Evolutionary conservation across 1,284 basidiomycete genomes (phyloP), one percentile per base, ranked within the genome.

Genomic region (Vanrija pseudolonga): DNA sequence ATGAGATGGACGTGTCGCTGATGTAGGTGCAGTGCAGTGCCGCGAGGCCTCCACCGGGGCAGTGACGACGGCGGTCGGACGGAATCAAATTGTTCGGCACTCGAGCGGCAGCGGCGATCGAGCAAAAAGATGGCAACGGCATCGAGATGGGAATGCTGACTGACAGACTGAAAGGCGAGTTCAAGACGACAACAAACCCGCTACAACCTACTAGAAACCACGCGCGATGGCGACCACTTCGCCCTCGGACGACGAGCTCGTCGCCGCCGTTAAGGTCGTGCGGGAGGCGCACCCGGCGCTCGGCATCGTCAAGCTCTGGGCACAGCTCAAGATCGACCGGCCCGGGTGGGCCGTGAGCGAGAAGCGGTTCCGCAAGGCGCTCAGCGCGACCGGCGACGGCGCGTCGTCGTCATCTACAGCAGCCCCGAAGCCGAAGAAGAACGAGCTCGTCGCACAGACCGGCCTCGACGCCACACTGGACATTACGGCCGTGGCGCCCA

Each of bases 341-440:
- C 82, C 86, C 2, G 77, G 80, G 19, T 90, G 89, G 88, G 71
- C 80, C 0, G 86, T 91, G 58, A 88, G 86, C 71, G 89, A 91
- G 73, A 90, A 90, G 68, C 82, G 89, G 15, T 81, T 86, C 9
- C 79, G 84, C 51, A 90, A 88, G 71, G 76, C 87, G 44, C 72
- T 83, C 41, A 52, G 53, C n/a, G 47, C 40, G 4, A 45, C 43
- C 15, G 32, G n/a, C 20, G 45, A 47, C 2, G 45, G 36, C 15
- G 32, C 4, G 11, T 9, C 32, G 4, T 18, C 15, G 20, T 46
- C 32, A 24, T 36, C 47, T 3, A 45, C 15, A 9, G 45, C 47
- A 44, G 23, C 24, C 8, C 23, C 42, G 3, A 53, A 42, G 7
- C 55, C 77, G 11, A 57, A 54, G 15, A 51, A 39, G 15, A 81